Percentiles rank a stretch among this genome's conserved stretches.
Conservation (phyloP, 768 basidiomycete species). For the Candolleomyces efflorescens region DNA sequence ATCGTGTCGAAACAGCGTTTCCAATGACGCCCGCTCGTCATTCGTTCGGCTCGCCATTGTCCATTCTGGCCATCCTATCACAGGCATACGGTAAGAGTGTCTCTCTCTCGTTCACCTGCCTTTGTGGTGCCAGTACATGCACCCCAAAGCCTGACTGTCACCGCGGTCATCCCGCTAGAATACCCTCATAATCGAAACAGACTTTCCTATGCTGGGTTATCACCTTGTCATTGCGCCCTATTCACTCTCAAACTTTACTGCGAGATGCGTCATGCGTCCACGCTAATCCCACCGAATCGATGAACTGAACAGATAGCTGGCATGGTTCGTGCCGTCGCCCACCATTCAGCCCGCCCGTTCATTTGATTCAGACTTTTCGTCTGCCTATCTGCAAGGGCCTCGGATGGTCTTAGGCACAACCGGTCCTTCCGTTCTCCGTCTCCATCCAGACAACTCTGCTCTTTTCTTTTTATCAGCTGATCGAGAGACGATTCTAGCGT, state of each 20-base stretch:
- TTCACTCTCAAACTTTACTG: not conserved
- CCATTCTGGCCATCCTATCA: not conserved
- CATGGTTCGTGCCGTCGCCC: not conserved
- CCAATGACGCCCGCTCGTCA: no score
- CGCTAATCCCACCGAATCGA: slow-evolving; percentile 1
- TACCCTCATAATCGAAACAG: not conserved
- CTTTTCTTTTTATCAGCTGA: not conserved
- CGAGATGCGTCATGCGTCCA: slow-evolving; percentile 1
- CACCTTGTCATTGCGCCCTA: not conserved
- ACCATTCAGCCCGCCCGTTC: not conserved
- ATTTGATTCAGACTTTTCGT: not conserved
- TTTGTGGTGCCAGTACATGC: not conserved
- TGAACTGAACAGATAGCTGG: not conserved
- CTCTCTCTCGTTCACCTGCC: not conserved
- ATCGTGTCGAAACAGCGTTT: no score
- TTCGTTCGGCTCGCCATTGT: not conserved
- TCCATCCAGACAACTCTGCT: not conserved
- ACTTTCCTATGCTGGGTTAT: slow-evolving; percentile 2
- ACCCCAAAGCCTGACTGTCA: not conserved
- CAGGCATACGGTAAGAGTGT: not conserved
- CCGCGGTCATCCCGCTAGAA: not conserved
- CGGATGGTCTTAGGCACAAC: no score
- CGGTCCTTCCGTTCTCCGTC: not conserved
- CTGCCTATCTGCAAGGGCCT: no score
- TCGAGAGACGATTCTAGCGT: not conserved